Evolutionary conservation across 495 filamentous ascomycete genomes (phyloP).

Genomic region (Penicillium malachiteum): DNA sequence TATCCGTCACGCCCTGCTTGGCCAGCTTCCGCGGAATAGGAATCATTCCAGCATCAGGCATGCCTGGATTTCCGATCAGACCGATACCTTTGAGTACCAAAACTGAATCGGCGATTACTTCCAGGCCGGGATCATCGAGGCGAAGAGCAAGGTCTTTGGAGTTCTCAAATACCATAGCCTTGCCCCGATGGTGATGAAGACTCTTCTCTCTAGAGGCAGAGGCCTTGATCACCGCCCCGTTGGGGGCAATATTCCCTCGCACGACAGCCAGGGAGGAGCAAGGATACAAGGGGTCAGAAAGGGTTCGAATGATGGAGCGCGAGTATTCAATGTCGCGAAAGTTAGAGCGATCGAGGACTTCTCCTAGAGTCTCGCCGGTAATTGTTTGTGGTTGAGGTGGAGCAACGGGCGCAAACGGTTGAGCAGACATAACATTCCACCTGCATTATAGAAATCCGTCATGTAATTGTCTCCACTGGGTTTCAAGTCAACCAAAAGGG

Average conservation of each 20-base stretch:
- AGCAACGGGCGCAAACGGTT: slow-evolving; percentile 53
- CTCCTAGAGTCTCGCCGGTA: slow-evolving; percentile 54
- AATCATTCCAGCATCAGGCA: slow-evolving; percentile 63
- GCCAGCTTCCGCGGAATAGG: slow-evolving; percentile 60
- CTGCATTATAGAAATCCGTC: slow-evolving; percentile 64
- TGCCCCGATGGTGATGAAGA: slow-evolving; percentile 47
- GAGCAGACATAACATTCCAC: slow-evolving; percentile 58
- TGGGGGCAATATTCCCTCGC: slow-evolving; percentile 49
- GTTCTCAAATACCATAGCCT: slow-evolving; percentile 55
- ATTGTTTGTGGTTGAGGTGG: slow-evolving; percentile 51
- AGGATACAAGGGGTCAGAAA: slow-evolving; percentile 50
- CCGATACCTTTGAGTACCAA: slow-evolving; percentile 58
- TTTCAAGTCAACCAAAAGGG: slow-evolving; percentile 60
- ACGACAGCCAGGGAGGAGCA: slow-evolving; percentile 51
- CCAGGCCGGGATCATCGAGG: slow-evolving; percentile 51
- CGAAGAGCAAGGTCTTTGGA: slow-evolving; percentile 51
- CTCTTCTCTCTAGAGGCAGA: slow-evolving; percentile 51
- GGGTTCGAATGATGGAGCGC: slow-evolving; percentile 43
- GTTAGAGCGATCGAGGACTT: slow-evolving; percentile 43
- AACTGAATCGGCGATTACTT: slow-evolving; percentile 47
- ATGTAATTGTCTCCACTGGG: slow-evolving; percentile 65
- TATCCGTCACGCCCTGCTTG: slow-evolving; percentile 52
- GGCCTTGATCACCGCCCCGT: slow-evolving; percentile 59
- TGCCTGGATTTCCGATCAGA: slow-evolving; percentile 59
- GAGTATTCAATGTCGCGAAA: slow-evolving; percentile 40